phyloP scores from a whole-genome alignment of 495 filamentous ascomycete species.

The Penicillium chermesinum region DNA sequence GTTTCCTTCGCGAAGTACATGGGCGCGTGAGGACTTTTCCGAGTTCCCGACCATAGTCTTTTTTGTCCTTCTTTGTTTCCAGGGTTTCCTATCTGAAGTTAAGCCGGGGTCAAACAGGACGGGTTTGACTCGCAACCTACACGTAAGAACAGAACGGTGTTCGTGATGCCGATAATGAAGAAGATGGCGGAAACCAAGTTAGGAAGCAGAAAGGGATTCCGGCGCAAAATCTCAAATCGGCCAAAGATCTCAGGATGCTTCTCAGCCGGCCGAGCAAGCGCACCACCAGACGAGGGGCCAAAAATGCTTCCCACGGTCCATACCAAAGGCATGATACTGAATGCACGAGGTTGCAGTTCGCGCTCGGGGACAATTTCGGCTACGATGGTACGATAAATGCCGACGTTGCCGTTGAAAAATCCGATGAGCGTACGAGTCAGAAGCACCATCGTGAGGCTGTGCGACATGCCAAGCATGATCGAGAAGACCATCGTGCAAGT shows the following conservation, averaged over 20 bases:
- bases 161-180: conserved; percentile 66
- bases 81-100: conserved; percentile 59
- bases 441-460: conserved; percentile 66
- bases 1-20: conserved; percentile 21
- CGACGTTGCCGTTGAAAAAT: conserved; percentile 70
- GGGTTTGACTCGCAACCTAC: conserved; percentile 16
- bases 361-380: conserved; percentile 77
- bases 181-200: conserved; percentile 70
- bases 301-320: conserved; percentile 83
- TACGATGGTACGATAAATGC: conserved; percentile 77
- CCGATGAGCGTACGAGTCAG: conserved; percentile 63
- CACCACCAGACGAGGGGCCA: conserved; percentile 82
- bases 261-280: conserved; percentile 69
- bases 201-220: conserved; percentile 75
- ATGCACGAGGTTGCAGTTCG: conserved; percentile 75
- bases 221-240: conserved; percentile 57
- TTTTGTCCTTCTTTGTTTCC: conserved; percentile 53
- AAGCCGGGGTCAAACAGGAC: background rate
- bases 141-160: conserved; percentile 66
- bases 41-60: conserved; percentile 65
- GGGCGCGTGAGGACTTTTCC: conserved; percentile 46
- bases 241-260: conserved; percentile 67
- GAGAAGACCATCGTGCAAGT: conserved; percentile 67
- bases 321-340: conserved; percentile 78
- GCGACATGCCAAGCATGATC: conserved; percentile 73